Percentiles rank a stretch among this genome's conserved stretches.
Conservation (phyloP, 73 alveolate species). For the Tetrahymena elliotti region DNA sequence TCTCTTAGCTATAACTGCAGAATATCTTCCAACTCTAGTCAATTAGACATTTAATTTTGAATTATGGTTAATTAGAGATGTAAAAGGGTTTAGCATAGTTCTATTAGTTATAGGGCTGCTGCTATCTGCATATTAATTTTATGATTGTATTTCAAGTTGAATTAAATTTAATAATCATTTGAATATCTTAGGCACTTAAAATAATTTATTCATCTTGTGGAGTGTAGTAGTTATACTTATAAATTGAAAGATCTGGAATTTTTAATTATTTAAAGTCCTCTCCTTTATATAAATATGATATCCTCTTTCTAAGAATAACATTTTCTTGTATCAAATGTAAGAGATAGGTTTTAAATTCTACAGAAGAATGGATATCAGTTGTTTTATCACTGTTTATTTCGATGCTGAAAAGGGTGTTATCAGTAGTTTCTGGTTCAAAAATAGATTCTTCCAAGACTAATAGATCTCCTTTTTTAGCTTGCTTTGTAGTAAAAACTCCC, state of each 20-base stretch:
- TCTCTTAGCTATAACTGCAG: not conserved
- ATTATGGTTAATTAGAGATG: not conserved
- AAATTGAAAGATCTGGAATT: not conserved
- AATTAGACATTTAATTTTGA: not conserved
- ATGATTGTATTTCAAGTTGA: not conserved
- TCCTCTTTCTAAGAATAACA: not conserved
- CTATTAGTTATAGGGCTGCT: not conserved
- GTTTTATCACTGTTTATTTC: not conserved
- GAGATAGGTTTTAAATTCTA: not conserved
- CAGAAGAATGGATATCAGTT: not conserved
- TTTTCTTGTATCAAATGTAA: not conserved
- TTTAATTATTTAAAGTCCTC: not conserved
- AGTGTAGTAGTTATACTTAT: not conserved
- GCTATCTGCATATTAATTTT: not conserved
- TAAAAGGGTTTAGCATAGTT: not conserved
- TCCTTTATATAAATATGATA: not conserved
- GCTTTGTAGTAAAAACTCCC: not conserved
- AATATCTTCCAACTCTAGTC: not conserved
- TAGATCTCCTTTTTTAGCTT: not conserved
- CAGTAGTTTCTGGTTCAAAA: not conserved
- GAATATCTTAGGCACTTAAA: not conserved
- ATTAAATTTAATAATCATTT: not conserved
- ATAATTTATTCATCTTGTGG: not conserved
- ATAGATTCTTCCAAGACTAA: not conserved
- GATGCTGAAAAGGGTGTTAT: not conserved